Evolutionary conservation across 106 monocot genomes (phyloP).

Genomic region (Agapanthus africanus): DNA sequence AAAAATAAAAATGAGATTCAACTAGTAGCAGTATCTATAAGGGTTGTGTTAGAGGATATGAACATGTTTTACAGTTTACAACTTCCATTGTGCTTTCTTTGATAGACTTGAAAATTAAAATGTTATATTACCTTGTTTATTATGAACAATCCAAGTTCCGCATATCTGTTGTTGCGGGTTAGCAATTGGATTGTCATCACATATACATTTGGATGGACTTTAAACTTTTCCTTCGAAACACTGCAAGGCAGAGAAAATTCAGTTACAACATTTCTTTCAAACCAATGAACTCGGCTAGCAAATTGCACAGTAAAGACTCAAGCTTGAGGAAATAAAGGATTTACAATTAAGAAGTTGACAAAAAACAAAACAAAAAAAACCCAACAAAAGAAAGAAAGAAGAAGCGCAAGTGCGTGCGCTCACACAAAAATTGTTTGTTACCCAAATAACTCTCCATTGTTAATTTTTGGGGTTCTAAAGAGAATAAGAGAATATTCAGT

Average conservation of each 20-base stretch:
- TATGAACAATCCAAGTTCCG: conserved; percentile 64
- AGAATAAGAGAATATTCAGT: too few relatives aligned
- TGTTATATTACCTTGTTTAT: conserved; percentile 64
- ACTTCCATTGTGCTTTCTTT: too few relatives aligned
- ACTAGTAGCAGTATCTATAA: too few relatives aligned
- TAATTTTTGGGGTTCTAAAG: too few relatives aligned
- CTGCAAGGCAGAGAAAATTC: conserved; percentile 25
- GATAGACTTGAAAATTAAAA: too few relatives aligned
- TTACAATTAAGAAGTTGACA: background rate
- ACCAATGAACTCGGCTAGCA: background rate
- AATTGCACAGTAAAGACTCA: background rate
- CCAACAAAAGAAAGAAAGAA: too few relatives aligned
- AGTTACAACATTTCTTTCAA: background rate
- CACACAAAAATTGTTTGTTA: too few relatives aligned
- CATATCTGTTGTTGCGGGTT: conserved; percentile 41
- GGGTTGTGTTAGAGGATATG: too few relatives aligned
- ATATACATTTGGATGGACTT: conserved; percentile 52
- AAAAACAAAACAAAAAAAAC: too few relatives aligned
- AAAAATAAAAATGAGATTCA: background rate
- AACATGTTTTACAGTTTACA: too few relatives aligned
- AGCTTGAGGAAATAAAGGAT: background rate
- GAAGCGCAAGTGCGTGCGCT: too few relatives aligned
- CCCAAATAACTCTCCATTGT: too few relatives aligned
- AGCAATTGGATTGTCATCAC: conserved; percentile 69
- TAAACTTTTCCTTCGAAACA: conserved; percentile 54